Evolutionary conservation across 768 basidiomycete genomes (phyloP).

Genomic region (Mrakia blollopis): DNA sequence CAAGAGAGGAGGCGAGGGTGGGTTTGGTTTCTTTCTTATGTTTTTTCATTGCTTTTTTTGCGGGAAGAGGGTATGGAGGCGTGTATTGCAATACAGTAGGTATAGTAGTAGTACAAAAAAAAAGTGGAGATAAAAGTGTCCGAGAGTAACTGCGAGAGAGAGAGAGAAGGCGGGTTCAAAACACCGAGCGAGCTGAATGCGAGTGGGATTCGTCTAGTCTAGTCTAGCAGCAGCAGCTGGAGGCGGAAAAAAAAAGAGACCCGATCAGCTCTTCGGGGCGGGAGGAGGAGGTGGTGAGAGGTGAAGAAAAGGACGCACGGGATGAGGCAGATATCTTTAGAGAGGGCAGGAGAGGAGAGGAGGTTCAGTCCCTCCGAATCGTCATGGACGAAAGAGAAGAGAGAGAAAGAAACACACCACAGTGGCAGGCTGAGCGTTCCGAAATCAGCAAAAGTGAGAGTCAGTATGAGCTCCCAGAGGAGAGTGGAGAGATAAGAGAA

Average conservation of each 20-base stretch:
- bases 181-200: neutral
- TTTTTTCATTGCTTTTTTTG: neutral
- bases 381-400: neutral
- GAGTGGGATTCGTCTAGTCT: no score
- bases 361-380: neutral
- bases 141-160: neutral
- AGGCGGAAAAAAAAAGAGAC: neutral
- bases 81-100: neutral
- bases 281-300: no score
- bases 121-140: neutral
- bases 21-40: neutral
- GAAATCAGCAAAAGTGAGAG: no score
- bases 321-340: constrained; percentile 29
- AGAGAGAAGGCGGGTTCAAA: neutral
- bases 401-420: neutral
- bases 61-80: neutral
- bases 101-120: neutral
- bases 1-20: no score
- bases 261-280: no score
- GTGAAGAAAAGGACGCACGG: constrained; percentile 11
- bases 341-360: neutral
- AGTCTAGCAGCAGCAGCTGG: constrained; percentile 25
- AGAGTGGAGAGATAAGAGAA: neutral
- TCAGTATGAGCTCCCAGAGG: neutral
- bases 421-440: constrained; percentile 21